phyloP scores from a whole-genome alignment of 148 eudicot species.

The Silene conica region DNA sequence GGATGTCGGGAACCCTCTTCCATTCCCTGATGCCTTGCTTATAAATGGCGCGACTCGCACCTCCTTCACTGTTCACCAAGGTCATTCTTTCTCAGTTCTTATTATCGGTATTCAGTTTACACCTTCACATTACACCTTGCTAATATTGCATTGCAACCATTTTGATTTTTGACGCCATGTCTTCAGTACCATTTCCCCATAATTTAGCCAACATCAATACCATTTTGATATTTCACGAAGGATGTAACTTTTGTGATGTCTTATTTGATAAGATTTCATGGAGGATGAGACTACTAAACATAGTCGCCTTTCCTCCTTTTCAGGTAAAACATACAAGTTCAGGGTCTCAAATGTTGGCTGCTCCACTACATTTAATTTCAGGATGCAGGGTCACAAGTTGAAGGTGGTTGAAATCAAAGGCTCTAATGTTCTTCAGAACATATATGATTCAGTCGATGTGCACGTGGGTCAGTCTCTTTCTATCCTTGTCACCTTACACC shows the following conservation, averaged over 20 bases:
- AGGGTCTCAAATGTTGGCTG: slow-evolving; percentile 82
- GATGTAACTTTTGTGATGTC: not conserved
- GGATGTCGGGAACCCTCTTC: slow-evolving; percentile 68
- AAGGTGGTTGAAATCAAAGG: slow-evolving; percentile 99
- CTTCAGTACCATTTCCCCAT: too few relatives aligned
- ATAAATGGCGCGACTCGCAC: slow-evolving; percentile 62
- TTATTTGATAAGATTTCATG: not conserved
- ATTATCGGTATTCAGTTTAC: not conserved
- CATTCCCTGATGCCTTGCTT: slow-evolving; percentile 70
- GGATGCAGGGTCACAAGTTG: slow-evolving; percentile 79
- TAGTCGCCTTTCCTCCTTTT: slow-evolving; percentile 2
- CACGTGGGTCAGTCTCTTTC: slow-evolving; percentile 91
- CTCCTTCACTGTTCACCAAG: slow-evolving; percentile 71
- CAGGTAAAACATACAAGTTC: slow-evolving; percentile 94
- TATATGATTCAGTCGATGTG: slow-evolving; percentile 70
- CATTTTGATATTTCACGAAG: not conserved
- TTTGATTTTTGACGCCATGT: too few relatives aligned
- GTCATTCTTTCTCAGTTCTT: slow-evolving; percentile 32
- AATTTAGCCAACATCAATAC: too few relatives aligned
- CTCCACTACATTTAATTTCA: slow-evolving; percentile 71
- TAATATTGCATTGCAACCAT: too few relatives aligned
- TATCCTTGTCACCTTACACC: slow-evolving; percentile 74
- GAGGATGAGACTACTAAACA: not conserved
- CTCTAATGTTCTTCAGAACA: slow-evolving; percentile 59
- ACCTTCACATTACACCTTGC: too few relatives aligned